Conservation (phyloP, 2,329 filamentous ascomycete genomes). For the Ophiostoma sp. region DNA sequence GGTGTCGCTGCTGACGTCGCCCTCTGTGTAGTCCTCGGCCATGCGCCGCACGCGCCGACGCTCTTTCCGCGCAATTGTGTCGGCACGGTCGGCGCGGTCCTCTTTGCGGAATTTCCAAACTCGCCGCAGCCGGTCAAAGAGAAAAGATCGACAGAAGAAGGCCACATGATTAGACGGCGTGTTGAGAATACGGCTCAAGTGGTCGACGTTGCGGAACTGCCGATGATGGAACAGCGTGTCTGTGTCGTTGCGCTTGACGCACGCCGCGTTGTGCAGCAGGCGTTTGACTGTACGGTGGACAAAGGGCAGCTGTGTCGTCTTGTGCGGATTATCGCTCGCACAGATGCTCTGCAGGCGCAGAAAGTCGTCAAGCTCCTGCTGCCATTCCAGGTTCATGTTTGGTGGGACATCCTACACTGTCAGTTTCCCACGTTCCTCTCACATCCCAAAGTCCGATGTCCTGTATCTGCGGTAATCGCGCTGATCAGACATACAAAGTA, state of each 20-base stretch:
- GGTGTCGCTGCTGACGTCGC: constrained; percentile 1
- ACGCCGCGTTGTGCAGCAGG: constrained; percentile 43
- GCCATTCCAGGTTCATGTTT: constrained; percentile 30
- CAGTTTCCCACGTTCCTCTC: background rate
- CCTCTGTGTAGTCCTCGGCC: background rate
- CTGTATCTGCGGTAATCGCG: background rate
- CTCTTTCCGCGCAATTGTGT: background rate
- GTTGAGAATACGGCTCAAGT: constrained; percentile 44
- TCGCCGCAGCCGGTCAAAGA: constrained; percentile 48
- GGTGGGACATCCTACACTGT: constrained; percentile 38
- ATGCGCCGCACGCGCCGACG: background rate
- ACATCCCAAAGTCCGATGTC: background rate
- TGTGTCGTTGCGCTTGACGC: constrained; percentile 32
- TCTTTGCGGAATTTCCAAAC: background rate
- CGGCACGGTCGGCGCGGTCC: background rate
- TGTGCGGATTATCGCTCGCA: constrained; percentile 33
- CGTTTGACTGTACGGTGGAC: constrained; percentile 44
- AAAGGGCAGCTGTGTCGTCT: constrained; percentile 45
- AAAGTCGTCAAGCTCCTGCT: constrained; percentile 41
- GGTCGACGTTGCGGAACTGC: constrained; percentile 44
- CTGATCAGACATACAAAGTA: constrained; percentile 23
- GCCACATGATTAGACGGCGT: constrained; percentile 48
- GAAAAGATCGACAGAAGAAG: constrained; percentile 59
- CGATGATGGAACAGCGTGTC: constrained; percentile 32
- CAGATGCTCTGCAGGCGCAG: constrained; percentile 44